A percentile compares a stretch with the other conserved stretches of the same genome.
Evolutionary conservation across 495 filamentous ascomycete species (phyloP).

Genomic region (Coniosporium apollinis): DNA sequence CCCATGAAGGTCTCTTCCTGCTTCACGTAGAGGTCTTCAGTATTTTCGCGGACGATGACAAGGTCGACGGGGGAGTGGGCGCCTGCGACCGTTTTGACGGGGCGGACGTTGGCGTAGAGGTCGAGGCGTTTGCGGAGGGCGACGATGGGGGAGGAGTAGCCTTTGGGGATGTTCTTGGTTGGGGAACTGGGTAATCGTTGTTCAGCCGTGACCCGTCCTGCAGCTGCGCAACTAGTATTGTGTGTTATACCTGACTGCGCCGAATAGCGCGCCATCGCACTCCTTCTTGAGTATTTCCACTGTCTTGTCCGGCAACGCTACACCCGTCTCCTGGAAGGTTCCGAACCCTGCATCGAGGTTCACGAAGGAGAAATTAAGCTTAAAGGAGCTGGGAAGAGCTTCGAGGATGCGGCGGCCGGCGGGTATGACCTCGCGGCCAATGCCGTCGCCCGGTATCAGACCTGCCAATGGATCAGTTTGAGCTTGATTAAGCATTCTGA

Average conservation of each 20-base stretch:
- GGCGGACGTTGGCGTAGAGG: slow-evolving; percentile 94
- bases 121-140: slow-evolving; percentile 88
- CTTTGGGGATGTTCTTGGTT: slow-evolving; percentile 70
- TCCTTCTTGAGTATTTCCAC: slow-evolving; percentile 69
- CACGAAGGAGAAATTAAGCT: slow-evolving; percentile 83
- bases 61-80: slow-evolving; percentile 63
- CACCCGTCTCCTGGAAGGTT: slow-evolving; percentile 76
- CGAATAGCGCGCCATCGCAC: slow-evolving; percentile 93
- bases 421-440: slow-evolving; percentile 95
- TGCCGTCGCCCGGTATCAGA: slow-evolving; percentile 95
- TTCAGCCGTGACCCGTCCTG: neutral
- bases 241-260: slow-evolving; percentile 54
- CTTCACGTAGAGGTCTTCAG: slow-evolving; percentile 97
- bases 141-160: slow-evolving; percentile 95
- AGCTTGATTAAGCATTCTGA: neutral
- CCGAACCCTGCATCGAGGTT: slow-evolving; percentile 86
- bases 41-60: slow-evolving; percentile 97
- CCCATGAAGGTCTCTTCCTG: slow-evolving; percentile 70
- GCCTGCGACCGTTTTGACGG: slow-evolving; percentile 66
- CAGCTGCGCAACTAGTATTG: neutral
- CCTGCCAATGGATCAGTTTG: slow-evolving; percentile 34
- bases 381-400: slow-evolving; percentile 63
- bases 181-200: slow-evolving; percentile 42
- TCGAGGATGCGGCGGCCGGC: slow-evolving; percentile 82
- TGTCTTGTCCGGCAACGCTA: slow-evolving; percentile 76